These are phyloP conservation scores for Cystofilobasidium ferigula DNA, from an alignment of 768 basidiomycete genomes.

Conservation along the genomic window DNA sequence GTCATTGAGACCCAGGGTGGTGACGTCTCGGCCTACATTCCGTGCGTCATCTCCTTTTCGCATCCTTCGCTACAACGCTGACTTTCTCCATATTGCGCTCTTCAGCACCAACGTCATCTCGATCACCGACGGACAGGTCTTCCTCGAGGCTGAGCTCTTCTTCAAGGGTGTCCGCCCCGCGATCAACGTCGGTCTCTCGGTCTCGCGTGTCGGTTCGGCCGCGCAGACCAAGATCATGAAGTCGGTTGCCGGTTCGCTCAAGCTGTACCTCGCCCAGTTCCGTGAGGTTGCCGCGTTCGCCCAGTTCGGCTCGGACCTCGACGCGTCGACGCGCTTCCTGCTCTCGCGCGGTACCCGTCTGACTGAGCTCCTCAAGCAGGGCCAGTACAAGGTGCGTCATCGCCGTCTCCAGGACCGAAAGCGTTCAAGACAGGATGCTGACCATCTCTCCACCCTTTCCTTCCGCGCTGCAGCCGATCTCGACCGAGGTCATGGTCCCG, in stretches of 20 bases:
- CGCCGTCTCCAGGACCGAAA: too few species aligned
- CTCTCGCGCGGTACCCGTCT: slow-evolving; percentile 95
- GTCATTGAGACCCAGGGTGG: slow-evolving; percentile 99
- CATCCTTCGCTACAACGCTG: neutral
- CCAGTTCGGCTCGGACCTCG: slow-evolving; percentile 99
- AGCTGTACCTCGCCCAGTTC: slow-evolving; percentile 97
- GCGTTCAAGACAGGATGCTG: neutral
- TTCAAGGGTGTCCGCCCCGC: slow-evolving; percentile 99
- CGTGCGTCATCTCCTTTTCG: slow-evolving; percentile 43
- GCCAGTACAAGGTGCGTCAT: slow-evolving; percentile 28
- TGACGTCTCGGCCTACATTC: slow-evolving; percentile 99
- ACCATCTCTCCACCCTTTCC: neutral
- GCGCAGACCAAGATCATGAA: slow-evolving; percentile 99
- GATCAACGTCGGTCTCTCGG: slow-evolving; percentile 99
- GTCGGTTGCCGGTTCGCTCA: slow-evolving; percentile 90
- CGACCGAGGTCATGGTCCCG: slow-evolving; percentile 94
- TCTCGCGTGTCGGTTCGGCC: slow-evolving; percentile 96
- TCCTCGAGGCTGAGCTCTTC: slow-evolving; percentile 99
- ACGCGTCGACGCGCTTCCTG: slow-evolving; percentile 97
- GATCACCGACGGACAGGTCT: slow-evolving; percentile 99
- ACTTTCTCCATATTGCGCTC: neutral
- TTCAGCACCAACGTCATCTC: slow-evolving; percentile 75
- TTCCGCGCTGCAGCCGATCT: slow-evolving; percentile 52
- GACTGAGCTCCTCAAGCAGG: slow-evolving; percentile 69
- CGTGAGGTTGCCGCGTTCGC: slow-evolving; percentile 98